Conservation (phyloP, 371 early-diverging fungal genomes). For the Mortierella sp. region DNA sequence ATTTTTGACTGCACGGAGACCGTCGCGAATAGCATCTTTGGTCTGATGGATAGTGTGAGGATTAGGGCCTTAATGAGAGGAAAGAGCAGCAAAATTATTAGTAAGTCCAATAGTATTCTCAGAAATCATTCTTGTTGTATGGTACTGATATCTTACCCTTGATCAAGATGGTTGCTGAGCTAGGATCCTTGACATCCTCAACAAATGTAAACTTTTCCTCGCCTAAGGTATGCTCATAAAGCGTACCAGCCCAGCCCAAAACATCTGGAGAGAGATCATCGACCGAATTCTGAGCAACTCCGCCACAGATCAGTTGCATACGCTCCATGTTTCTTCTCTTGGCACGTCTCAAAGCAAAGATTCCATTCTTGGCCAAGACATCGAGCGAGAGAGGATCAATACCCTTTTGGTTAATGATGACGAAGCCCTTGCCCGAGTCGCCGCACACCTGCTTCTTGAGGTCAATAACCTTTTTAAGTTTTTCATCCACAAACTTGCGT, state of each 20-base stretch:
- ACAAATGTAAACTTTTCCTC: conserved; percentile 99
- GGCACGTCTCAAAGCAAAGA: conserved; percentile 98
- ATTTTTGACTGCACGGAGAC: conserved; percentile 98
- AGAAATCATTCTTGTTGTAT: not conserved
- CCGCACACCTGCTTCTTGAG: conserved; percentile 95
- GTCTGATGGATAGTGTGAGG: conserved; percentile 96
- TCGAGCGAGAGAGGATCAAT: conserved; percentile 99
- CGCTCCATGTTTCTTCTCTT: conserved; percentile 99
- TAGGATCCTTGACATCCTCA: conserved; percentile 96
- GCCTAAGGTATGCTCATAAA: conserved; percentile 97
- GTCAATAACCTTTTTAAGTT: conserved; percentile 95
- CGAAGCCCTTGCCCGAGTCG: conserved; percentile 87
- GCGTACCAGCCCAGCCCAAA: conserved; percentile 95
- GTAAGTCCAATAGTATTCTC: not conserved
- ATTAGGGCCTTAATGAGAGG: conserved; percentile 81
- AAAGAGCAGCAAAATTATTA: not conserved
- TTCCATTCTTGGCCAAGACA: conserved; percentile 96
- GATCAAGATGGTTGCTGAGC: conserved; percentile 96
- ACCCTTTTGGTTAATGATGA: conserved; percentile 99
- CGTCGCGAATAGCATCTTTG: conserved; percentile 98
- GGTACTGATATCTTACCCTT: conserved; percentile 73
- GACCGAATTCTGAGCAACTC: conserved; percentile 97
- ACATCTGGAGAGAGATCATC: conserved; percentile 92
- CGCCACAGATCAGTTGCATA: conserved; percentile 98
- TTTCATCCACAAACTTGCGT: conserved; percentile 96